Evolutionary conservation across 352 stramenopile species (phyloP).

Genomic region (Phytophthora pinifolia): DNA sequence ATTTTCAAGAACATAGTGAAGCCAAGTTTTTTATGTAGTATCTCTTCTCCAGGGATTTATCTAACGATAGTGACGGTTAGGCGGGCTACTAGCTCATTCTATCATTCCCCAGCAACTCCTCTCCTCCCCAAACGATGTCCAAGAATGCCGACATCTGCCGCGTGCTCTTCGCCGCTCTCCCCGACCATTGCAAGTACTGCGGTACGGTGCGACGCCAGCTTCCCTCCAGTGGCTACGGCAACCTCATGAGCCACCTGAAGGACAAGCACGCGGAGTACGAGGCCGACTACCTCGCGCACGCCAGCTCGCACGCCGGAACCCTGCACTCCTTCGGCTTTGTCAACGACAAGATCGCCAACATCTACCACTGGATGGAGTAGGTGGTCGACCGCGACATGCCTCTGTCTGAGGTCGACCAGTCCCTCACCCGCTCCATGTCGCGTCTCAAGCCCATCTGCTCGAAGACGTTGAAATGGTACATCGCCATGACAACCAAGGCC

Average conservation of each 20-base stretch:
- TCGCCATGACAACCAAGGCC: too few species aligned
- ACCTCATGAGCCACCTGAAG: slow-evolving; percentile 8
- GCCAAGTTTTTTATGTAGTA: too few species aligned
- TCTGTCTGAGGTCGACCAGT: too few species aligned
- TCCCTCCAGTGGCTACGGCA: slow-evolving; percentile 1
- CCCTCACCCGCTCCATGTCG: too few species aligned
- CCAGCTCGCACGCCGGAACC: not conserved
- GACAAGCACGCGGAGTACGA: slow-evolving; percentile 3
- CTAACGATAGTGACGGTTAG: too few species aligned
- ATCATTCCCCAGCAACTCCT: too few species aligned
- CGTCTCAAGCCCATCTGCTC: too few species aligned
- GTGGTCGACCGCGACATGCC: too few species aligned
- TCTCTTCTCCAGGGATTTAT: too few species aligned
- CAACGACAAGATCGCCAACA: not conserved
- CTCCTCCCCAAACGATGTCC: slow-evolving; percentile 2
- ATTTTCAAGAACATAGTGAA: too few species aligned
- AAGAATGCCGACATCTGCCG: slow-evolving; percentile 10
- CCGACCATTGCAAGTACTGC: slow-evolving; percentile 7
- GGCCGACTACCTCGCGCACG: not conserved
- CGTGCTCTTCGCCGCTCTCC: not conserved
- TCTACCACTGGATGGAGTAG: slow-evolving; percentile 4
- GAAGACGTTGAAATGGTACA: too few species aligned
- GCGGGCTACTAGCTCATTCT: too few species aligned
- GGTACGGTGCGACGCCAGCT: not conserved
- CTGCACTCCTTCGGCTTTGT: not conserved